Evolutionary conservation across 805 yeast species (phyloP).

Genomic region (Hanseniaspora lindneri): DNA sequence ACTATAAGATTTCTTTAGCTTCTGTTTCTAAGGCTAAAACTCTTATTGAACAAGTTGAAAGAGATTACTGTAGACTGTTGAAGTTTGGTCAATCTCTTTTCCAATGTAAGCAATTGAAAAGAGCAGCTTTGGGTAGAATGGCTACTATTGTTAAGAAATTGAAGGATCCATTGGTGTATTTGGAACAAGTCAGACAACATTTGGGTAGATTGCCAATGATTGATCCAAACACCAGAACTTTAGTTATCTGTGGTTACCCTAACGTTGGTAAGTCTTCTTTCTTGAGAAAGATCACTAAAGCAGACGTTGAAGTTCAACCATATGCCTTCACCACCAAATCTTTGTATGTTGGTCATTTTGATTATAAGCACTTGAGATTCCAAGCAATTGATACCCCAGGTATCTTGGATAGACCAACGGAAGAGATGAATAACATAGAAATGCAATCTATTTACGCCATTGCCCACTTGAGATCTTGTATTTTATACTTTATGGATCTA

Average conservation of each 20-base stretch:
- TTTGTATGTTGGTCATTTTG: conserved; percentile 95
- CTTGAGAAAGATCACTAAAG: conserved; percentile 83
- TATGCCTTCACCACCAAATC: conserved; percentile 98
- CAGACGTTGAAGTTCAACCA: conserved; percentile 98
- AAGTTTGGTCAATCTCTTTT: conserved; percentile 96
- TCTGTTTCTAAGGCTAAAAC: conserved; percentile 89
- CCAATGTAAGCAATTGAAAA: conserved; percentile 96
- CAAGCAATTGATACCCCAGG: conserved; percentile 99
- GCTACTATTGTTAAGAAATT: conserved; percentile 93
- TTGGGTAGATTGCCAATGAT: conserved; percentile 95
- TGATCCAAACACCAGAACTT: conserved; percentile 96
- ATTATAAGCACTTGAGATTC: conserved; percentile 91
- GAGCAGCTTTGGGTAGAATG: conserved; percentile 99
- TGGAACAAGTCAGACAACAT: conserved; percentile 98
- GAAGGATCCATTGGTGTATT: conserved; percentile 82
- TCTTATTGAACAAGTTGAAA: conserved; percentile 84
- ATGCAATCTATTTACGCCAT: conserved; percentile 98
- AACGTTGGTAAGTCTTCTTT: conserved; percentile 98
- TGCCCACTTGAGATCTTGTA: conserved; percentile 95
- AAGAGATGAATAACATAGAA: conserved; percentile 98
- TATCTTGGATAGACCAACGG: conserved; percentile 95
- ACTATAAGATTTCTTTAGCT: conserved; percentile 91
- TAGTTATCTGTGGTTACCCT: conserved; percentile 96
- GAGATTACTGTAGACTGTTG: conserved; percentile 87
- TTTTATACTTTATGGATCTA: conserved; percentile 93